These are phyloP conservation scores for Nannizziopsis arthrosporioides DNA, from an alignment of 2,329 filamentous ascomycete genomes.

Conservation along the genomic window DNA sequence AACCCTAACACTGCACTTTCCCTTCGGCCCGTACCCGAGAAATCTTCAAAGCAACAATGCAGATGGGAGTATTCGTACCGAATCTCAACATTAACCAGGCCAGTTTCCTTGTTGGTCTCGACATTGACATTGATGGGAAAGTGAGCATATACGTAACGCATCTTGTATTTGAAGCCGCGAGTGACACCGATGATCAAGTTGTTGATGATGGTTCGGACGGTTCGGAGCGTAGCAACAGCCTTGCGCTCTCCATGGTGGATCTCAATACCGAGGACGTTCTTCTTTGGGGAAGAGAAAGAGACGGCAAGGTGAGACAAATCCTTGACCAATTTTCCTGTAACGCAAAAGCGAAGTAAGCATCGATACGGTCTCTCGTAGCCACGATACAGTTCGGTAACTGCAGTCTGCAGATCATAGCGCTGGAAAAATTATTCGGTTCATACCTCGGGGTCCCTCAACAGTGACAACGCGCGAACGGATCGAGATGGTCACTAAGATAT, in stretches of 20 bases:
- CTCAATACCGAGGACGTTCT: slow-evolving; percentile 85
- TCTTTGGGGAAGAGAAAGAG: slow-evolving; percentile 81
- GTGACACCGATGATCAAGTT: slow-evolving; percentile 98
- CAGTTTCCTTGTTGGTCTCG: slow-evolving; percentile 89
- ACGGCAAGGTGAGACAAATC: slow-evolving; percentile 93
- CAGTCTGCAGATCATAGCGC: slow-evolving; percentile 13
- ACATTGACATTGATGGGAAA: slow-evolving; percentile 99
- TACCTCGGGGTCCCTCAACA: slow-evolving; percentile 92
- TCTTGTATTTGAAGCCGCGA: slow-evolving; percentile 99
- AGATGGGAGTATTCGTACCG: slow-evolving; percentile 48
- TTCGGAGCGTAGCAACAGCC: slow-evolving; percentile 94
- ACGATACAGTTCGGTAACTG: slow-evolving; percentile 10
- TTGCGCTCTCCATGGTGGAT: slow-evolving; percentile 98
- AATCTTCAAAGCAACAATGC: not conserved
- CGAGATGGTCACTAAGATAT: slow-evolving; percentile 72
- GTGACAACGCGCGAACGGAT: slow-evolving; percentile 96
- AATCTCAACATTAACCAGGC: slow-evolving; percentile 86
- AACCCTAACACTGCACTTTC: not conserved
- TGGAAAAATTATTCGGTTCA: slow-evolving; percentile 19
- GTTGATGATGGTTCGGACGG: slow-evolving; percentile 95
- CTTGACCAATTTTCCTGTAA: slow-evolving; percentile 80
- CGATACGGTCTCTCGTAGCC: slow-evolving; percentile 2
- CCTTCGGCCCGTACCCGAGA: not conserved
- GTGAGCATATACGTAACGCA: slow-evolving; percentile 99
- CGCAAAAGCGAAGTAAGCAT: not conserved